Evolutionary conservation across 495 filamentous ascomycete genomes (phyloP), one percentile per base, ranked within the genome.

Genomic region (Xylaria cubensis): DNA sequence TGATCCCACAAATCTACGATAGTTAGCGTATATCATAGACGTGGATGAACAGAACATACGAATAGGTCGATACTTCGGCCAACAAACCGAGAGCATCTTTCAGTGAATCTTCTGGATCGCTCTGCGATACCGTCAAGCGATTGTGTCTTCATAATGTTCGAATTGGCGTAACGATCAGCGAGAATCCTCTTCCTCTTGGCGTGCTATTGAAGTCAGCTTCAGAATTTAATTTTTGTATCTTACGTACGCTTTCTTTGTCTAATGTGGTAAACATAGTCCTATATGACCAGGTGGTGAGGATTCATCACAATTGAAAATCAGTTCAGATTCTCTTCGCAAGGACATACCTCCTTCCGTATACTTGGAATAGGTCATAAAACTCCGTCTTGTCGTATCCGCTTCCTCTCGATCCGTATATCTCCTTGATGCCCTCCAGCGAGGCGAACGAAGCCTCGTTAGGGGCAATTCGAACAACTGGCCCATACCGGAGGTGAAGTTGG

Each of bases 321-420:
- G n/a, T 9, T 66, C 19, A 67, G 26, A 17, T 12, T 5, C 56
- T 19, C 42, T 41, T 50, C 24, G n/a, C 39, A 29, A 7, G 42
- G 24, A 41, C 70, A 51, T 66, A 86, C 88, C 85, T 88, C 39
- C 81, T 82, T 21, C 83, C 84, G 74, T 87, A 90, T 39, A 90
- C 83, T 69, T 81, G 84, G 74, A 92, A 92, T 12, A 91, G 75
- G 51, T 87, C 83, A 79, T 92, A 92, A 67, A 89, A 90, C 72
- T 90, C 88, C 0, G 89, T 92, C 80, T 92, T 92, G 67, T 91
- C 86, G 73, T 90, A 92, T 9, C 90, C 90, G 73, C 89, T 91
- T 0, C 90, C 90, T 1, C 87, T 88, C 0, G 86, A 88, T 39
- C 85, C 83, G 77, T 92, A 92, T 26, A 92, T 92, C 76, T 91